Conservation (phyloP, 371 early-diverging fungal species). For the Chytridiales sp. region DNA sequence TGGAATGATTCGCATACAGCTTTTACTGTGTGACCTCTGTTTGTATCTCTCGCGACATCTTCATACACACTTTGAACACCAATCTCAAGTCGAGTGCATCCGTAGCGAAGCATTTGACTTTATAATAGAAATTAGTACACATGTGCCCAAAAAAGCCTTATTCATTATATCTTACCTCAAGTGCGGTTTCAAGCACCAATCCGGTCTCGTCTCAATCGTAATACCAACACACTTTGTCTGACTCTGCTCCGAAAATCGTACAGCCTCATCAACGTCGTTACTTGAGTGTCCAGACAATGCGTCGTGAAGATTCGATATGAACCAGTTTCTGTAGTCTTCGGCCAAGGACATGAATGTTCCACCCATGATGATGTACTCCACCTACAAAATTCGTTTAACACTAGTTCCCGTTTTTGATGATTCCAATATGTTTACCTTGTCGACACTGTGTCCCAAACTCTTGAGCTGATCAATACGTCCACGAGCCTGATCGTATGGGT, state of each 20-base stretch:
- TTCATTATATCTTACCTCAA: constrained; percentile 46
- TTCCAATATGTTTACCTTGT: constrained; percentile 63
- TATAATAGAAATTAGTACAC: constrained; percentile 6
- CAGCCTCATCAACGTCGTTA: constrained; percentile 96
- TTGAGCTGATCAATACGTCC: constrained; percentile 96
- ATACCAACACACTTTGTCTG: constrained; percentile 99
- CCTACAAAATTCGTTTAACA: constrained; percentile 32
- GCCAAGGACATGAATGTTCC: constrained; percentile 99
- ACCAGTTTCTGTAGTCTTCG: constrained; percentile 96
- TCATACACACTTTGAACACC: constrained; percentile 99
- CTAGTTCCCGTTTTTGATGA: neutral
- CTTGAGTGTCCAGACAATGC: constrained; percentile 94
- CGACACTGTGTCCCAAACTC: constrained; percentile 94
- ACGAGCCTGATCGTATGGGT: constrained; percentile 97
- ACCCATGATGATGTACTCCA: constrained; percentile 99
- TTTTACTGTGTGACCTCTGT: constrained; percentile 98
- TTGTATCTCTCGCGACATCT: constrained; percentile 99
- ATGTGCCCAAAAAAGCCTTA: constrained; percentile 1
- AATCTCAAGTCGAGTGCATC: constrained; percentile 99
- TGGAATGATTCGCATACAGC: constrained; percentile 95
- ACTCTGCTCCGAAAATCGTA: constrained; percentile 91
- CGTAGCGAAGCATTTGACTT: constrained; percentile 98
- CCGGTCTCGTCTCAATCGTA: constrained; percentile 99
- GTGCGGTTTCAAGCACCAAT: constrained; percentile 98
- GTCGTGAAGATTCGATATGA: constrained; percentile 97